Evolutionary conservation across 768 basidiomycete species (phyloP), one percentile per base, ranked within the genome.

Genomic region (Suillus sp.): DNA sequence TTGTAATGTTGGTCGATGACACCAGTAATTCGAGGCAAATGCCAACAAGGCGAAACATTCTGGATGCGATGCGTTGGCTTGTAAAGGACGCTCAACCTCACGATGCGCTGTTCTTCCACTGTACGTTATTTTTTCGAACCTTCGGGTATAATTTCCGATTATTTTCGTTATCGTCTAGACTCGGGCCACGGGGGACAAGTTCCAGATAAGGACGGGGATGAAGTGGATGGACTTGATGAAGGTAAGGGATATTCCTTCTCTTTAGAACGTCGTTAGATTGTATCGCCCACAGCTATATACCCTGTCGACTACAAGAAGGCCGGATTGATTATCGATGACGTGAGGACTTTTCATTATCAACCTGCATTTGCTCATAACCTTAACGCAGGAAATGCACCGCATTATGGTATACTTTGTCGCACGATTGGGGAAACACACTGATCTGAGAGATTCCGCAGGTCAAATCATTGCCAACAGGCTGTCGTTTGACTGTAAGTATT

Each of bases 161-260:
- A 25, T 27, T 6, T 1, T 63, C 13, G 11, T 14, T 50, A 4
- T 48, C n/a, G 10, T 61, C 30, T 62, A 92, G 91, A 93, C 76
- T 96, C 95, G 1, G 96, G 96, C 0, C 96, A 98, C 69, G 96
- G 97, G n/a, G 96, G 95, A 11, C 95, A 96, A 71, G 88, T 89
- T 3, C 81, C 80, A 60, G 95, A 97, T 75, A 64, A 77, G 1
- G 83, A 92, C 67, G 92, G 91, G 3, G 92, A 93, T 67, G 89
- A 96, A 75, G 77, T 80, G 0, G 90, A 92, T 68, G 95, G 94
- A 8, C 84, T 78, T 60, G 93, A 95, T 65, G 93, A 95, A 81
- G 86, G 88, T 87, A 27, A 0, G 65, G 37, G n/a, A 3, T 22
- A 37, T 27, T 25, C 40, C 20, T 14, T 42, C 2, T 35, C 14